Evolutionary conservation across 2,329 filamentous ascomycete species (phyloP), one percentile per base, ranked within the genome.

Genomic region (Thielaviopsis musarum): DNA sequence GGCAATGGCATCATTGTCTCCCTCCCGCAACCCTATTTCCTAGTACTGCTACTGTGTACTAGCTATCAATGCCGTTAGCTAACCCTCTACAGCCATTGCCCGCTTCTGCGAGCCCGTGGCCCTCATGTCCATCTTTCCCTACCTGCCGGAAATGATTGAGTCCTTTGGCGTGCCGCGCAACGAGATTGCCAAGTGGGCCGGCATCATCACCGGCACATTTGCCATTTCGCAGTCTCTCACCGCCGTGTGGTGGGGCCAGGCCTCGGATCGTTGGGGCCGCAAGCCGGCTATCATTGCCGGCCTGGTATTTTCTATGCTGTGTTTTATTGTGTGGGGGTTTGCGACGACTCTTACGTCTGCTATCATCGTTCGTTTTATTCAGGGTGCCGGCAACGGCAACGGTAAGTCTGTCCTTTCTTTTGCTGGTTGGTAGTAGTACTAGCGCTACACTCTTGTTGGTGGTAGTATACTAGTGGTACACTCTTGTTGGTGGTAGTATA

Each of bases 311-410:
- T 95, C 90, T 52, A 94, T 96, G 87, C 67, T 84, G 0, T 85
- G 85, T 49, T 90, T 87, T 65, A 66, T 96, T 21, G 64, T 89
- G 22, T 96, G 91, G 81, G 91, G 93, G 6, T 82, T 95, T 71
- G 89, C 89, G 0, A 85, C 79, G 3, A 88, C 77, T 63, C 72
- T 97, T 10, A 72, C 81, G 3, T 91, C 93, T 87, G 87, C 91
- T 0, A 84, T 98, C 49, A 69, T 77, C 3, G 80, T 88, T 13
- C 81, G 91, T 67, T 85, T 83, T 6, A 73, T 96, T n/a, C 80
- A 88, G 65, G 91, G 93, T 1, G 78, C 84, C 10, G 84, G 87
- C 52, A 96, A 95, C 67, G 93, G 91, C 58, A 97, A 96, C 67
- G 81, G 80, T 83, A 67, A 34, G 73, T 69, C 15, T 54, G 38